Percentiles rank a stretch among this genome's conserved stretches.
Evolutionary conservation across 805 yeast species (phyloP).

Genomic region (Saturnispora diversa): DNA sequence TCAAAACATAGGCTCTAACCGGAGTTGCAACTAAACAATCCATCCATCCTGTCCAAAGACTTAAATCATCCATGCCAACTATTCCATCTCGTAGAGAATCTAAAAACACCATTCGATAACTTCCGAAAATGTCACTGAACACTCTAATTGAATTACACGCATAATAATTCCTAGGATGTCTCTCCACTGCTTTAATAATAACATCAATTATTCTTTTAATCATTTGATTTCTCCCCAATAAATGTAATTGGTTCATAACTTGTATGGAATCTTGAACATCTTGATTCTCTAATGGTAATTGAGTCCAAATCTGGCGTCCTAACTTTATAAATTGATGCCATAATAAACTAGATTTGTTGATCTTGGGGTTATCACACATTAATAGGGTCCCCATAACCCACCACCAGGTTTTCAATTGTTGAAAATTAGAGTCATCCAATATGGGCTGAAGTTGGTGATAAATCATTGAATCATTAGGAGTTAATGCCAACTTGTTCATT

Average conservation of each 20-base stretch:
- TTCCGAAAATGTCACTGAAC: conserved; percentile 9
- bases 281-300: too few species aligned
- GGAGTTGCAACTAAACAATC: background rate
- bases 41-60: conserved; percentile 11
- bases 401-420: conserved; percentile 2
- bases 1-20: background rate
- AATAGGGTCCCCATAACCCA: conserved; percentile 13
- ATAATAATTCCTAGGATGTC: conserved; percentile 42
- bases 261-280: too few species aligned
- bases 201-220: conserved; percentile 2
- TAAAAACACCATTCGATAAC: background rate
- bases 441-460: background rate
- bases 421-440: background rate
- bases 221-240: too few species aligned
- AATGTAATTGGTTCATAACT: too few species aligned
- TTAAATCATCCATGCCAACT: conserved; percentile 9
- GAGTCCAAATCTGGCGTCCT: too few species aligned
- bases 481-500: background rate
- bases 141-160: conserved; percentile 35
- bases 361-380: conserved; percentile 21
- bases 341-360: conserved; percentile 30
- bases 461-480: background rate
- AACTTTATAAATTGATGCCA: conserved; percentile 25
- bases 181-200: conserved; percentile 25
- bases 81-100: background rate